These are phyloP conservation scores for Mortierella sp. DNA, from an alignment of 371 early-diverging fungal genomes.

Conservation along the genomic window DNA sequence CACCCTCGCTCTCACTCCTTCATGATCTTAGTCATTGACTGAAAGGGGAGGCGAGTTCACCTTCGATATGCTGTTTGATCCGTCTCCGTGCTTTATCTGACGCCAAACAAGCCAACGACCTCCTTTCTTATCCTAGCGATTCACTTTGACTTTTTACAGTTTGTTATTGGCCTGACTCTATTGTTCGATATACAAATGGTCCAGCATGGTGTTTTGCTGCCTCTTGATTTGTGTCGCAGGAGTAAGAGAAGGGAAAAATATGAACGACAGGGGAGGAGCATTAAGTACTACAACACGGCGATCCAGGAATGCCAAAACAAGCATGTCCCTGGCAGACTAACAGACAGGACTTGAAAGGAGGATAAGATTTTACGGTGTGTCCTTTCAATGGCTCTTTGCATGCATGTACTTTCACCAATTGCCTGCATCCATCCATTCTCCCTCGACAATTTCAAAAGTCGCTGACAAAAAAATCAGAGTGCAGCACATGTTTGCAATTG, in stretches of 20 bases:
- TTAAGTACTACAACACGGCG: background rate
- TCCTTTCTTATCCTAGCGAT: slow-evolving; percentile 13
- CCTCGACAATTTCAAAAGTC: background rate
- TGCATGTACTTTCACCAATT: background rate
- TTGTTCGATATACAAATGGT: background rate
- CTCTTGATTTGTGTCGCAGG: background rate
- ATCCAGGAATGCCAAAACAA: background rate
- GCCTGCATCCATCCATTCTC: background rate
- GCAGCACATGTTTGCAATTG: background rate
- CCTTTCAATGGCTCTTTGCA: background rate
- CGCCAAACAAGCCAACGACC: background rate
- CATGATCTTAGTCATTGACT: slow-evolving; percentile 11
- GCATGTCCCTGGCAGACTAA: background rate
- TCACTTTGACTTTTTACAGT: background rate
- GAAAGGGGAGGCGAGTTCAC: slow-evolving; percentile 6
- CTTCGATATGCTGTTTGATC: slow-evolving; percentile 8
- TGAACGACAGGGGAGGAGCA: background rate
- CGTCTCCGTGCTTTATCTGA: slow-evolving; percentile 6
- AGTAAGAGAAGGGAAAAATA: background rate
- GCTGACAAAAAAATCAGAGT: slow-evolving; percentile 1
- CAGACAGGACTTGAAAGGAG: background rate
- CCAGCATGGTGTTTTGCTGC: background rate
- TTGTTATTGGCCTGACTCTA: background rate
- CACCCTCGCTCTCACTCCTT: background rate
- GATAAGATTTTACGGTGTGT: background rate